These are phyloP conservation scores for Tetrapisispora nanseiensis DNA, from an alignment of 805 yeast genomes.

Conservation along the genomic window DNA sequence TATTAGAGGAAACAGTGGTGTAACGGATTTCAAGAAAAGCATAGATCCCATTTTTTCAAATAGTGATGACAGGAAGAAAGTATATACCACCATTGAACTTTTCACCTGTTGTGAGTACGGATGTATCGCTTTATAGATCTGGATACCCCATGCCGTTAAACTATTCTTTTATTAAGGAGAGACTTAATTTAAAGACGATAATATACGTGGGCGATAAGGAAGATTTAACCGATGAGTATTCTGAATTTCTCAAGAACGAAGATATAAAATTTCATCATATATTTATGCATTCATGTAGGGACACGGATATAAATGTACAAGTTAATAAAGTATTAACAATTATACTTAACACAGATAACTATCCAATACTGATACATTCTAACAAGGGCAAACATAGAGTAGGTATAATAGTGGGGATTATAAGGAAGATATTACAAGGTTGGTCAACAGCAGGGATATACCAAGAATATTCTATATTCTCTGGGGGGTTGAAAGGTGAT, in stretches of 20 bases:
- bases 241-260: slow-evolving; percentile 52
- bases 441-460: slow-evolving; percentile 91
- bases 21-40: too few relatives aligned
- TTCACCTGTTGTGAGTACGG: slow-evolving; percentile 54
- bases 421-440: slow-evolving; percentile 77
- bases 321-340: slow-evolving; percentile 48
- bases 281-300: slow-evolving; percentile 62
- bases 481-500: slow-evolving; percentile 81
- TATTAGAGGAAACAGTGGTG: too few relatives aligned
- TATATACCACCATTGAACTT: slow-evolving; percentile 89
- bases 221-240: slow-evolving; percentile 45
- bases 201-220: slow-evolving; percentile 74
- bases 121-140: slow-evolving; percentile 75
- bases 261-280: slow-evolving; percentile 49
- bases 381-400: slow-evolving; percentile 97
- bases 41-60: neutral
- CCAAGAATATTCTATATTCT: slow-evolving; percentile 87
- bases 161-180: slow-evolving; percentile 60
- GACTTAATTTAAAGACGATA: slow-evolving; percentile 64
- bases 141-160: slow-evolving; percentile 91
- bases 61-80: neutral
- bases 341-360: slow-evolving; percentile 55
- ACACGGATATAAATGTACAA: slow-evolving; percentile 53
- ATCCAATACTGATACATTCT: slow-evolving; percentile 84
- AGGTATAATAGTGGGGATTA: slow-evolving; percentile 86